Percentiles rank a stretch among this genome's conserved stretches.
phyloP scores from a whole-genome alignment of 345 rosid species.

The Sisymbrium irio region DNA sequence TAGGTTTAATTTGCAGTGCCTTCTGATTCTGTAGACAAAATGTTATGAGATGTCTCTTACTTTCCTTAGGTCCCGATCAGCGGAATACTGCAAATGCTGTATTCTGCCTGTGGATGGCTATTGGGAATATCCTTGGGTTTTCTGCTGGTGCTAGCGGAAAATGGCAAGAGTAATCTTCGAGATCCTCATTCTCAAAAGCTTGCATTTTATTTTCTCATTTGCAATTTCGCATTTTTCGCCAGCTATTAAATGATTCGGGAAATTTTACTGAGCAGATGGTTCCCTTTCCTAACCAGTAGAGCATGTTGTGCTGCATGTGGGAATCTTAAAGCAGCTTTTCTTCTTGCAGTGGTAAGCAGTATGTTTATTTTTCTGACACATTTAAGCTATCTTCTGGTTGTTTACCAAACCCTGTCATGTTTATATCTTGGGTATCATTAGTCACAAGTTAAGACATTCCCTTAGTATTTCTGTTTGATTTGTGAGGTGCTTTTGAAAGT shows the following conservation, averaged over 20 bases:
- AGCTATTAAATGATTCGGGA: neutral
- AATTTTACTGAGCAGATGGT: constrained; percentile 67
- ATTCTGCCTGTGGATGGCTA: constrained; percentile 98
- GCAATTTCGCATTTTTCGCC: constrained; percentile 2
- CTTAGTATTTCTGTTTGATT: neutral
- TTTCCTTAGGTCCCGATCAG: constrained; percentile 78
- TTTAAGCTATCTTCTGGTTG: neutral
- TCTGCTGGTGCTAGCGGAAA: constrained; percentile 94
- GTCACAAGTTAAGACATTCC: neutral
- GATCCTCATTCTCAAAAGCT: constrained; percentile 4
- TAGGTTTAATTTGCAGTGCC: neutral
- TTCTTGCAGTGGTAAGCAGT: constrained; percentile 81
- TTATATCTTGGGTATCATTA: constrained; percentile 8
- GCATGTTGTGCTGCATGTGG: constrained; percentile 99
- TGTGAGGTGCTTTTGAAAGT: neutral
- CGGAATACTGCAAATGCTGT: constrained; percentile 89
- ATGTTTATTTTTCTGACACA: constrained; percentile 15
- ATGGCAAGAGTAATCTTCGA: constrained; percentile 73
- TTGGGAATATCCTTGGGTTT: constrained; percentile 92
- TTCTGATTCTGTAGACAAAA: constrained; percentile 9
- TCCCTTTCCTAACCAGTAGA: constrained; percentile 83
- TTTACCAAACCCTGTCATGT: neutral
- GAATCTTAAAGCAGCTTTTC: constrained; percentile 96
- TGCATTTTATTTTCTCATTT: neutral
- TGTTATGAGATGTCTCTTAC: constrained; percentile 13